phyloP scores from a whole-genome alignment of 352 stramenopile species.

The Globisporangium okanoganense region DNA sequence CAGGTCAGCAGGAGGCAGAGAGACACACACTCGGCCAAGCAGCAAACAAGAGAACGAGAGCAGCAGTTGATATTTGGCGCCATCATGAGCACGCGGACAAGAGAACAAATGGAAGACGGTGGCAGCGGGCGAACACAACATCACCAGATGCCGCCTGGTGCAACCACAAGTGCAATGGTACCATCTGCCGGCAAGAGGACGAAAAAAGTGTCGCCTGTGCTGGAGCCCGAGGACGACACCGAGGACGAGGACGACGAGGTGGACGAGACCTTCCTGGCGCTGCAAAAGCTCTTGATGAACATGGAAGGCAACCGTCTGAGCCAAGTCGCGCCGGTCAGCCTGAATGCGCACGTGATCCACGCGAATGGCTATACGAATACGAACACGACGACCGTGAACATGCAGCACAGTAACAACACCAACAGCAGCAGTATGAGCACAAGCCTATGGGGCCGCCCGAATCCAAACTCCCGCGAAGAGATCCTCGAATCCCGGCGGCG shows the following conservation, averaged over 20 bases:
- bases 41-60: neutral
- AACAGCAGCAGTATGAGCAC: conserved; percentile 3
- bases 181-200: conserved; percentile 18
- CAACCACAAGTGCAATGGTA: conserved; percentile 5
- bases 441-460: conserved; percentile 9
- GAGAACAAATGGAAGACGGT: conserved; percentile 10
- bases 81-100: conserved; percentile 9
- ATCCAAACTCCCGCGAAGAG: conserved; percentile 52
- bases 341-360: conserved; percentile 8
- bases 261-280: conserved; percentile 75
- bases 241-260: conserved; percentile 65
- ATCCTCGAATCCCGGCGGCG: conserved; percentile 59
- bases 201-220: conserved; percentile 49
- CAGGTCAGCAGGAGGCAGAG: neutral
- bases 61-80: neutral
- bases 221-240: conserved; percentile 24
- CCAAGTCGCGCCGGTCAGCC: conserved; percentile 17
- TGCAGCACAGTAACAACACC: conserved; percentile 15
- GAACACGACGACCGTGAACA: conserved; percentile 2
- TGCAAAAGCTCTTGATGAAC: conserved; percentile 68
- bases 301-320: conserved; percentile 43
- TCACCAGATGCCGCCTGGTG: neutral
- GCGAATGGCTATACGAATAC: neutral
- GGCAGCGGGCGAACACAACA: neutral
- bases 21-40: neutral